Evolutionary conservation across 2,329 filamentous ascomycete species (phyloP).

Genomic region (Amauroascus niger): DNA sequence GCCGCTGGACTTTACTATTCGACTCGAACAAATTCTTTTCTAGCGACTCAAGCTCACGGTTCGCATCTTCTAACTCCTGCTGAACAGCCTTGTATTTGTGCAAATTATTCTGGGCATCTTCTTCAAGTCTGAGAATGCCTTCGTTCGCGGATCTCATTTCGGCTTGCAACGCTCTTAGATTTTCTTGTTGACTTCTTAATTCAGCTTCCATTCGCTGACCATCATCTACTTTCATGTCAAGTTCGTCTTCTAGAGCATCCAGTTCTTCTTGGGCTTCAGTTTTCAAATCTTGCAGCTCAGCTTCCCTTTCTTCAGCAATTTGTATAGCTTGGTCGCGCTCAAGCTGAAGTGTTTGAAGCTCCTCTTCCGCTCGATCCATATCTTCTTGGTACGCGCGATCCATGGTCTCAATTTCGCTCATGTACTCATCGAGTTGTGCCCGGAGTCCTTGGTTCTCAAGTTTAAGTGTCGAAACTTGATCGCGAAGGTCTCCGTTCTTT

Average conservation of each 20-base stretch:
- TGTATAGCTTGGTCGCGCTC: constrained; percentile 80
- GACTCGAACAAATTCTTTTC: constrained; percentile 76
- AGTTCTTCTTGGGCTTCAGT: constrained; percentile 52
- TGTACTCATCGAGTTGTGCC: constrained; percentile 66
- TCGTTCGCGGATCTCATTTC: constrained; percentile 92
- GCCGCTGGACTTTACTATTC: constrained; percentile 75
- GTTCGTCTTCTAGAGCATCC: constrained; percentile 51
- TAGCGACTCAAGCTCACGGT: constrained; percentile 74
- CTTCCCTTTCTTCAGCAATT: constrained; percentile 57
- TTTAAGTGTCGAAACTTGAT: constrained; percentile 76
- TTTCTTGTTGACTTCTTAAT: constrained; percentile 67
- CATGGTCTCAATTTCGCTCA: constrained; percentile 67
- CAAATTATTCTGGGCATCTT: constrained; percentile 72
- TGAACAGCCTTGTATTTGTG: constrained; percentile 74
- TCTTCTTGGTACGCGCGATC: constrained; percentile 69
- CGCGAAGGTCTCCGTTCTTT: constrained; percentile 70
- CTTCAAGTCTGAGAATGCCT: constrained; percentile 74
- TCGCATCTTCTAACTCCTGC: constrained; percentile 70
- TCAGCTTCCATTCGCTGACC: constrained; percentile 61
- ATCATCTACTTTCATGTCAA: constrained; percentile 62
- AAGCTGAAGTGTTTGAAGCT: constrained; percentile 65
- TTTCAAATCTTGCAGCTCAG: constrained; percentile 42
- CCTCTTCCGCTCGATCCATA: constrained; percentile 66
- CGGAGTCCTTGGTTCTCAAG: constrained; percentile 84
- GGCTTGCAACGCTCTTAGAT: constrained; percentile 80